Evolutionary conservation across 192 early-diverging fungal genomes (phyloP).

Genomic region (Spinellus fusiger): DNA sequence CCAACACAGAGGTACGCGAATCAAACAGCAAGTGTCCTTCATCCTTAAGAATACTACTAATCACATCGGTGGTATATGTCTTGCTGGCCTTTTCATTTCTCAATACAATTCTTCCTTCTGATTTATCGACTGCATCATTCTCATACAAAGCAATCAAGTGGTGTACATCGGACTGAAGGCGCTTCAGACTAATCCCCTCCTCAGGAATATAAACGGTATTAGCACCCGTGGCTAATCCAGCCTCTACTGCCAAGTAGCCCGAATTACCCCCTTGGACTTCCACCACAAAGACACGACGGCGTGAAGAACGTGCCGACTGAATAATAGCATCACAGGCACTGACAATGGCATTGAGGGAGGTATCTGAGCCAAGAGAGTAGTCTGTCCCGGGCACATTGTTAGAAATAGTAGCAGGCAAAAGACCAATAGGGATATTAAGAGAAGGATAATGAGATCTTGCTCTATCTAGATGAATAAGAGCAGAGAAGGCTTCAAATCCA

Average conservation of each 20-base stretch:
- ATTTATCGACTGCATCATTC: slow-evolving; percentile 62
- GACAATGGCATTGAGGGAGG: slow-evolving; percentile 91
- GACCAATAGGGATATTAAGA: slow-evolving; percentile 89
- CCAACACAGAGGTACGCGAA: slow-evolving; percentile 83
- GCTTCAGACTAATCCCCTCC: slow-evolving; percentile 72
- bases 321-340: slow-evolving; percentile 86
- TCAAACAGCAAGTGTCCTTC: slow-evolving; percentile 89
- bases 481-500: slow-evolving; percentile 92
- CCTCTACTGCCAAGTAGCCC: slow-evolving; percentile 87
- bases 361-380: slow-evolving; percentile 91
- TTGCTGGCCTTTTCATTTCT: slow-evolving; percentile 66
- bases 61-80: slow-evolving; percentile 87
- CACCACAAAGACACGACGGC: slow-evolving; percentile 92
- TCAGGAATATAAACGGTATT: slow-evolving; percentile 93
- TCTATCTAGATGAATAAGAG: slow-evolving; percentile 64
- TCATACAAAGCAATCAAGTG: slow-evolving; percentile 75
- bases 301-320: slow-evolving; percentile 83
- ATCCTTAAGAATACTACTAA: slow-evolving; percentile 77
- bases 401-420: slow-evolving; percentile 91
- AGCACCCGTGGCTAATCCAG: slow-evolving; percentile 81
- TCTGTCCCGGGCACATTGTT: slow-evolving; percentile 99
- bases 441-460: slow-evolving; percentile 80
- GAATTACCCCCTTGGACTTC: slow-evolving; percentile 95
- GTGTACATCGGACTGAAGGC: slow-evolving; percentile 78
- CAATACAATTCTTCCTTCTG: slow-evolving; percentile 85